Conservation (phyloP, 495 filamentous ascomycete genomes). For the Aspergillus homomorphus region DNA sequence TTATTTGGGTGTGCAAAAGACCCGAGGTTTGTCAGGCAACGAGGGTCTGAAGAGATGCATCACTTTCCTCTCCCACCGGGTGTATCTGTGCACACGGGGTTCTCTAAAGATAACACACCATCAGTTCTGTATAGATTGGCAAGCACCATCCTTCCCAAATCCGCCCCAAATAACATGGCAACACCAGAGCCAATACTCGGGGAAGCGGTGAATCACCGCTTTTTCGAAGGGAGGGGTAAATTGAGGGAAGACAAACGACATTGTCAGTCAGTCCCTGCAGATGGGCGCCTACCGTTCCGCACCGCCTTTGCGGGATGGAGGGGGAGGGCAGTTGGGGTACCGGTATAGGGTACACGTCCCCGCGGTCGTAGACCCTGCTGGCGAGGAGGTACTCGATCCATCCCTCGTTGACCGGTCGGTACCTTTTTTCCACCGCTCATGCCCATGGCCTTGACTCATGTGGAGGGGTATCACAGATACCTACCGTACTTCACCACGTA, state of each 20-base stretch:
- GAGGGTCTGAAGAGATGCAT: not conserved
- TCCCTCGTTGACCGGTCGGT: not conserved
- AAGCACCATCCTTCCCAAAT: not conserved
- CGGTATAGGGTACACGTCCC: not conserved
- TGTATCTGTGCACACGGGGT: too few species aligned
- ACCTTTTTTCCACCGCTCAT: not conserved
- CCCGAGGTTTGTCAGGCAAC: not conserved
- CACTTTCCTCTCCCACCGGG: not conserved
- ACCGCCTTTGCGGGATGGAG: not conserved
- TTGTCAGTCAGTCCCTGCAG: not conserved
- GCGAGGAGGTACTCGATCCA: not conserved
- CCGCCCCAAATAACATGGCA: conserved; percentile 11
- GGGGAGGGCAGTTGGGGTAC: not conserved
- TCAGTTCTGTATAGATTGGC: not conserved
- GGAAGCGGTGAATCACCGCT: conserved; percentile 20
- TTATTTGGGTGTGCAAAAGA: too few species aligned
- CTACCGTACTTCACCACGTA: conserved; percentile 4
- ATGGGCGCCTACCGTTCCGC: too few species aligned
- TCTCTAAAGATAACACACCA: not conserved
- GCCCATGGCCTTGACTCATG: not conserved
- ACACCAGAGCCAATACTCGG: conserved; percentile 14
- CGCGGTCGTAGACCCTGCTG: not conserved
- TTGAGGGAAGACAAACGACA: not conserved
- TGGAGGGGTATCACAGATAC: conserved; percentile 1
- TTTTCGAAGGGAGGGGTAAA: not conserved